Evolutionary conservation across 2,329 filamentous ascomycete species (phyloP).

Genomic region (Boeremia exigua): DNA sequence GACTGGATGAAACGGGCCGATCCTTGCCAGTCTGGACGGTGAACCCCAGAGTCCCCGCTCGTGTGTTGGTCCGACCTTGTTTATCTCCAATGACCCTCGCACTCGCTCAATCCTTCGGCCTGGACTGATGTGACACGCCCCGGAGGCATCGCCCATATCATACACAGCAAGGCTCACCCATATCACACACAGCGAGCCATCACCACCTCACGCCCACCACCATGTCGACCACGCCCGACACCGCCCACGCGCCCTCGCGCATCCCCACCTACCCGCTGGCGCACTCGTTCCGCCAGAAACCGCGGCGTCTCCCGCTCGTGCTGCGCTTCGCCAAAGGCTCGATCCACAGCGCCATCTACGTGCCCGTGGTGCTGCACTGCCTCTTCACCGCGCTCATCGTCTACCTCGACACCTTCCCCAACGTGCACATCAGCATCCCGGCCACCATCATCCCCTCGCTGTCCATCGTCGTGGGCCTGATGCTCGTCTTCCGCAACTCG

Average conservation of each 20-base stretch:
- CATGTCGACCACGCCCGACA: conserved; percentile 11
- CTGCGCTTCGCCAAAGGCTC: conserved; percentile 70
- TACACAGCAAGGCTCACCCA: too few species aligned
- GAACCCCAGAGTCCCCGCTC: conserved; percentile 11
- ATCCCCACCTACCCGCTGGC: conserved; percentile 54
- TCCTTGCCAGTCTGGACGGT: conserved; percentile 12
- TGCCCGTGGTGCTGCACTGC: conserved; percentile 64
- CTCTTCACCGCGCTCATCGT: conserved; percentile 65
- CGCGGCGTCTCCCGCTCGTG: conserved; percentile 66
- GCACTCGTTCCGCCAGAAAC: conserved; percentile 54
- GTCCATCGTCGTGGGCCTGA: conserved; percentile 70
- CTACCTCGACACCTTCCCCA: conserved; percentile 60
- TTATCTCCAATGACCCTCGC: neutral
- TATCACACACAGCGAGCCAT: neutral
- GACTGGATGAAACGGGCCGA: conserved; percentile 15
- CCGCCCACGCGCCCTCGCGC: neutral
- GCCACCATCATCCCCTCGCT: conserved; percentile 67
- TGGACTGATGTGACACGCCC: neutral
- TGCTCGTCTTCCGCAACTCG: conserved; percentile 71
- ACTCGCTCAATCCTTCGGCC: neutral
- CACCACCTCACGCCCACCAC: neutral
- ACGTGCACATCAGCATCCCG: conserved; percentile 60
- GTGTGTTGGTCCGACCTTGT: conserved; percentile 3
- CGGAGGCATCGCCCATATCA: too few species aligned
- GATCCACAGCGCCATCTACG: conserved; percentile 64